phyloP scores from a whole-genome alignment of 2,329 filamentous ascomycete species.

The Cercospora beticola region DNA sequence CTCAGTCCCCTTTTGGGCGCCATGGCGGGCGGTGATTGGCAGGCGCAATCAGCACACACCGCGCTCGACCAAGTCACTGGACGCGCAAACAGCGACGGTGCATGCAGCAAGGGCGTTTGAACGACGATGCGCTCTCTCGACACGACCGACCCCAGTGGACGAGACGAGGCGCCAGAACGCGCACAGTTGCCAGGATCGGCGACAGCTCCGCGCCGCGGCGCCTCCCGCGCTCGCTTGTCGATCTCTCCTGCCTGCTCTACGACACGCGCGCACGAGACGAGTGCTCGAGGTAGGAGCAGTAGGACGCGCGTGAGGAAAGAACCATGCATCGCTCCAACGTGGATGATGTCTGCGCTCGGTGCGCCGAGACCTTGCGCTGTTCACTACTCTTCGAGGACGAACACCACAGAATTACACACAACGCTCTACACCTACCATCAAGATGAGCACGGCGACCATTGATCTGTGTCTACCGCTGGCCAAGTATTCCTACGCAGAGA shows the following conservation, averaged over 20 bases:
- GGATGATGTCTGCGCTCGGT: background rate
- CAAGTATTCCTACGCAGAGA: slow-evolving; percentile 38
- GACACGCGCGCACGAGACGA: background rate
- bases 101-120: background rate
- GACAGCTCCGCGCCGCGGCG: background rate
- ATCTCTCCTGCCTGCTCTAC: background rate
- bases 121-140: background rate
- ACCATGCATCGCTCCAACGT: background rate
- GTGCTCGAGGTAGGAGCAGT: background rate
- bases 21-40: slow-evolving; percentile 36
- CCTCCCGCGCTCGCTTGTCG: background rate
- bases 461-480: slow-evolving; percentile 32
- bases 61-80: background rate
- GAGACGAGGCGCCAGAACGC: slow-evolving; percentile 2
- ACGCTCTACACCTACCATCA: background rate
- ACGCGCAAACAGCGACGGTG: background rate
- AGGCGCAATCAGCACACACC: background rate
- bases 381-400: background rate
- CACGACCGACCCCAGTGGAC: background rate
- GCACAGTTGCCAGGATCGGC: background rate
- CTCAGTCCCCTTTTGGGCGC: slow-evolving; percentile 49
- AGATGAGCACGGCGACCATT: slow-evolving; percentile 7
- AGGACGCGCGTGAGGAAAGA: background rate
- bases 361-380: background rate
- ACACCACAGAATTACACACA: background rate